Evolutionary conservation across 306 rosid species (phyloP), one percentile per base, ranked within the genome.

Genomic region (Cicer bijugum): DNA sequence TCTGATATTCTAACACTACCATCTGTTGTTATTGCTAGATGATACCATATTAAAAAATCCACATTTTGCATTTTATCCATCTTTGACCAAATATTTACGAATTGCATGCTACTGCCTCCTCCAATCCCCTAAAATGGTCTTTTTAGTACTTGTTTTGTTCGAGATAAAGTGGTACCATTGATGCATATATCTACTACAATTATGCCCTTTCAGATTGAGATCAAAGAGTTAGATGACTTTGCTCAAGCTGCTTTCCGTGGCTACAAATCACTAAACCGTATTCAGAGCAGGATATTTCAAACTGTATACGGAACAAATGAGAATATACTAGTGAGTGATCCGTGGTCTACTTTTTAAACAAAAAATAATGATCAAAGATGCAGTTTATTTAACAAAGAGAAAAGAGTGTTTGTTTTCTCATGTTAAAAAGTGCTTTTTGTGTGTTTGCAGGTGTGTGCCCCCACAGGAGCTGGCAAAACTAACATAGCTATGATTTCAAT

Each of bases 381-480:
- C 28, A 20, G 47, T 80, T 62, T 69, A 55, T 40, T 55, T 35
- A 19, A 17, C 0, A 19, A 40, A 28, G 4, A 72, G 59, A 69
- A 20, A 44, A 51, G 67, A 72, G 12, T 44, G 63, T 67, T 65
- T 39, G 74, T 77, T 76, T 59, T 63, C 55, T 48, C 17, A 20
- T 43, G 39, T 85, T 37, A 71, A 75, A 9, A 76, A 44, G 63
- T 53, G 63, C 28, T 79, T 63, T 75, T 78, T 66, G 48, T 82
- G 62, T 80, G 47, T 53, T 79, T 69, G 76, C 88, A 91, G 98
- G 98, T 93, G 82, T 93, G 98, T 85, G 98, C 98, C 78, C 98
- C 98, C 8, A 93, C 98, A 42, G 98, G 98, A 62, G 98, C 98
- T 84, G 98, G 98, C 20, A 93, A 93, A 82, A 93, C 98, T 69